Base-by-base conservation (phyloP, 2,329 filamentous ascomycete genomes). In the Diaporthe sp. region DNA sequence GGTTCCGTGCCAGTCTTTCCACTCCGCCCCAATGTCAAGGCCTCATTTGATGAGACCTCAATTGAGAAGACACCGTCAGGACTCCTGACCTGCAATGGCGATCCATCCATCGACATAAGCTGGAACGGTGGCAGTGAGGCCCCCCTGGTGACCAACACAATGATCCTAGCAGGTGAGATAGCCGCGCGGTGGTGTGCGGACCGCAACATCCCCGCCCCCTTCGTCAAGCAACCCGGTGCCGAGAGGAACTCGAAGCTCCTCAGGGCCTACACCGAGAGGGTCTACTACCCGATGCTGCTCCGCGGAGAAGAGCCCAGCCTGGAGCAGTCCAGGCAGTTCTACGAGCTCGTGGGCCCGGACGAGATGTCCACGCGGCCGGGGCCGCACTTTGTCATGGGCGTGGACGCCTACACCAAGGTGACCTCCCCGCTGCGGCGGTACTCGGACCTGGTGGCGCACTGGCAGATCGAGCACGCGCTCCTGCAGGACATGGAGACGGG, bases 401-500 rank as follows among this genome's bases (percentile, higher is more conserved):
- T 89, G 2, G 86, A 90, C 71, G 88, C 89, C 83, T 92, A 93
- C 80, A 84, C 89, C 73, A 92, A 92, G 77, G 88, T 88, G 51
- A 93, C 92, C 10, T 92, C 89, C 66, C 92, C 92, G 25, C 85
- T 94, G n/a, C 90, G 92, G 44, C 88, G 92, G 56, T 93, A 88
- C 81, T 82, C 85, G 7, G 92, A 94, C 80, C 82, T 93, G 61
- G 80, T 93, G 42, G 86, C 89, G 2, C 91, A 93, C 82, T 93
- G 90, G 90, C 91, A 93, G 80, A 89, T 93, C 75, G 88, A 92
- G 78, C 88, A 88, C 3, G 87, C 89, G 13, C 82, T 93, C 42
- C 78, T 84, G 12, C 83, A 86, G 76, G 87, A 89, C 80, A 76
- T 79, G 44, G 81, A 79, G 51, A 78, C 78, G 13, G 82, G 82